phyloP scores from a whole-genome alignment of 371 early-diverging fungal genomes.

The Nematocida major region DNA sequence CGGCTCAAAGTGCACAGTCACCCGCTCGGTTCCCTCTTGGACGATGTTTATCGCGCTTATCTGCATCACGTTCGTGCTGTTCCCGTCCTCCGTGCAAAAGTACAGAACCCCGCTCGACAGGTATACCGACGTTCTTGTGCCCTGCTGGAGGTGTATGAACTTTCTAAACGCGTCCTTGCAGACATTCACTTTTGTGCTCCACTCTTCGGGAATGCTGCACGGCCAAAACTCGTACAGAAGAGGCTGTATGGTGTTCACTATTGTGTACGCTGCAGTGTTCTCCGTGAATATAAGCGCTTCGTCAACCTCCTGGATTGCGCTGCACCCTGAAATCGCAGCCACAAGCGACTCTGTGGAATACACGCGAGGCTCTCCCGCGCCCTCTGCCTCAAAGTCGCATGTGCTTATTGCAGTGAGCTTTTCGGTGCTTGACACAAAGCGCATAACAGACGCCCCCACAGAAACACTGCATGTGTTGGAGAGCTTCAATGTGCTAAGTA shows the following conservation, averaged over 20 bases:
- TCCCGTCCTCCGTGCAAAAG: neutral
- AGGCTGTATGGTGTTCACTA: slow-evolving; percentile 12
- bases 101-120: slow-evolving; percentile 23
- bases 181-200: slow-evolving; percentile 24
- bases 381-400: neutral
- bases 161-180: slow-evolving; percentile 4
- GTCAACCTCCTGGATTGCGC: neutral
- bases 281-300: neutral
- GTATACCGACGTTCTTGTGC: slow-evolving; percentile 1
- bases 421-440: neutral
- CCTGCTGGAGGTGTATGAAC: slow-evolving; percentile 1
- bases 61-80: slow-evolving; percentile 16
- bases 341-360: neutral
- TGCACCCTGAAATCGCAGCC: neutral
- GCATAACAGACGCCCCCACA: neutral
- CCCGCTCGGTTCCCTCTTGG: slow-evolving; percentile 40
- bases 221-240: neutral
- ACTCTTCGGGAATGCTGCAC: neutral
- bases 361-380: neutral
- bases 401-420: neutral
- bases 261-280: neutral
- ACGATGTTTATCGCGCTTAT: neutral
- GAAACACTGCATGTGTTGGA: neutral
- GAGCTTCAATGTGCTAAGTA: neutral
- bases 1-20: neutral